Conservation (phyloP, 371 early-diverging fungal species). For the Mucor indicus region DNA sequence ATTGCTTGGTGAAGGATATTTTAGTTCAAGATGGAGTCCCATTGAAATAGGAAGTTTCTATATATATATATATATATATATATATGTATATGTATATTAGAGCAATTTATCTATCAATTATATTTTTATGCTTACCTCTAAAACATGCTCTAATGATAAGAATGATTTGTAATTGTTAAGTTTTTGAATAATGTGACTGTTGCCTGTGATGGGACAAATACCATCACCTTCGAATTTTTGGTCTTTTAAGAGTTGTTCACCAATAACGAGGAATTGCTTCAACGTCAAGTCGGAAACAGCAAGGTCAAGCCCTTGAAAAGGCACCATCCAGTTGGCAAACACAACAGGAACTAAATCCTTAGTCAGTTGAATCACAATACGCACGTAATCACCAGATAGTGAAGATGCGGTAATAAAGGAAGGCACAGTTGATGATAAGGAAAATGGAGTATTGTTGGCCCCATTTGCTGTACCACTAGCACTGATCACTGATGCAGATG, state of each 20-base stretch:
- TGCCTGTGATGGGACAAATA: constrained; percentile 33
- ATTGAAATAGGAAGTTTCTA: constrained; percentile 69
- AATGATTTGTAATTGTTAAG: constrained; percentile 44
- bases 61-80: too few species aligned
- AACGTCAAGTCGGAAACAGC: constrained; percentile 60
- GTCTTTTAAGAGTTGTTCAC: constrained; percentile 23
- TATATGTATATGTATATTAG: too few species aligned
- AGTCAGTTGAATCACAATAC: constrained; percentile 88
- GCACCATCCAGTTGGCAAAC: constrained; percentile 69
- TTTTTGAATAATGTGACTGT: constrained; percentile 36
- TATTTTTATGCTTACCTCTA: constrained; percentile 53
- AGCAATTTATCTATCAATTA: too few species aligned
- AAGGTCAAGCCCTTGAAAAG: constrained; percentile 55
- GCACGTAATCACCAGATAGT: constrained; percentile 74
- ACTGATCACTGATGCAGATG: constrained; percentile 4
- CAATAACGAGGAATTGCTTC: constrained; percentile 55
- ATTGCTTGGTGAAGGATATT: constrained; percentile 74
- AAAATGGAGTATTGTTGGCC: neutral
- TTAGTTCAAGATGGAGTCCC: constrained; percentile 83
- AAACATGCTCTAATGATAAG: constrained; percentile 73
- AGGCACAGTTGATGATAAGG: constrained; percentile 41
- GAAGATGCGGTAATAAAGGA: constrained; percentile 84
- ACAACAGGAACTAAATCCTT: constrained; percentile 88
- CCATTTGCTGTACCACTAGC: constrained; percentile 9
- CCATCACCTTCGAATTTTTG: constrained; percentile 2